phyloP scores from a whole-genome alignment of 306 rosid genomes.

The Glycyrrhiza uralensis region DNA sequence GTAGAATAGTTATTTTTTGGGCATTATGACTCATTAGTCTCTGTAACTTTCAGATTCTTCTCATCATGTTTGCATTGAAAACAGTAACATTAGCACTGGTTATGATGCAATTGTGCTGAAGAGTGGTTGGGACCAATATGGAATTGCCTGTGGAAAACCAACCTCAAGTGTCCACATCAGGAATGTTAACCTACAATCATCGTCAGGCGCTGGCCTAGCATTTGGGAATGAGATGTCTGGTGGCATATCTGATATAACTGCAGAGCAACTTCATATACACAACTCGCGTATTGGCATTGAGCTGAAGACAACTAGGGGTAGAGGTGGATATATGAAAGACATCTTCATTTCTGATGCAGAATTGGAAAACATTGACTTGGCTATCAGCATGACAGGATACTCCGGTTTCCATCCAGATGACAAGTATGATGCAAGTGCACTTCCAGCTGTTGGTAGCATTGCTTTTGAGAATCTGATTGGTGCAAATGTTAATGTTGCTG shows the following conservation, averaged over 20 bases:
- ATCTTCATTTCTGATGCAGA: conserved; percentile 34
- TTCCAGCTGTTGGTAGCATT: conserved; percentile 41
- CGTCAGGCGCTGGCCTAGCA: conserved; percentile 51
- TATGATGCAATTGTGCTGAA: conserved; percentile 58
- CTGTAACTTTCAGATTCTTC: conserved; percentile 53
- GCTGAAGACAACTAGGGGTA: conserved; percentile 56
- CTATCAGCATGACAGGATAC: conserved; percentile 39
- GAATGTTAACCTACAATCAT: conserved; percentile 42
- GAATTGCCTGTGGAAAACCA: conserved; percentile 46
- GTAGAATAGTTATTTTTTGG: too few relatives aligned
- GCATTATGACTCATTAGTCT: neutral
- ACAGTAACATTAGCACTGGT: conserved; percentile 53
- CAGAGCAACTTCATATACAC: conserved; percentile 32
- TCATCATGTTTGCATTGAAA: conserved; percentile 49
- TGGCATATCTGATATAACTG: conserved; percentile 46
- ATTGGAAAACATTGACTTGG: conserved; percentile 39
- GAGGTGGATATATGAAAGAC: conserved; percentile 58
- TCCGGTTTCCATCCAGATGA: conserved; percentile 60
- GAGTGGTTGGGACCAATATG: conserved; percentile 79
- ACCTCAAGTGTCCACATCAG: conserved; percentile 46
- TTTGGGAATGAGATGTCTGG: conserved; percentile 70
- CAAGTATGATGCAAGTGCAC: conserved; percentile 47
- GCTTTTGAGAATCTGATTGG: conserved; percentile 43
- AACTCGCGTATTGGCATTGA: conserved; percentile 44
- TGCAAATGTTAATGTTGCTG: conserved; percentile 41